Conservation (phyloP, 2,329 filamentous ascomycete genomes). For the Epichloe scottii region DNA sequence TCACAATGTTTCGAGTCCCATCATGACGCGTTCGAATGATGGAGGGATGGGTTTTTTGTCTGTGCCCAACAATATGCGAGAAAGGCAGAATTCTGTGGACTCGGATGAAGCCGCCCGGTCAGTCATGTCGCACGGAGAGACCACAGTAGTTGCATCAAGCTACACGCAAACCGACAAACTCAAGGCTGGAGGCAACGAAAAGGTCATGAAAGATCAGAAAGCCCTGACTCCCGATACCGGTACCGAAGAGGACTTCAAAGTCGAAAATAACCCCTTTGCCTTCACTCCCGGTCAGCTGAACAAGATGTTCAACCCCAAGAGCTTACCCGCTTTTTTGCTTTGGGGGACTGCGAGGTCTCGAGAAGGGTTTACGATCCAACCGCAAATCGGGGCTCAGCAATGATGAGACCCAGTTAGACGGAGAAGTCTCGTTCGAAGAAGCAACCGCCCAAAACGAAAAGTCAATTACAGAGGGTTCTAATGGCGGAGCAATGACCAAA, state of each 20-base stretch:
- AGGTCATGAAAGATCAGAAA: constrained; percentile 51
- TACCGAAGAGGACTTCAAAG: constrained; percentile 61
- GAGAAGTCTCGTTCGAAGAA: constrained; percentile 59
- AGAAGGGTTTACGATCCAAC: constrained; percentile 65
- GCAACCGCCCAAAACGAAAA: constrained; percentile 35
- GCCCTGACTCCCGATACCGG: constrained; percentile 66
- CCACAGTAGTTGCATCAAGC: constrained; percentile 38
- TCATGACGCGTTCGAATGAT: constrained; percentile 34
- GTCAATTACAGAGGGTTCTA: constrained; percentile 18
- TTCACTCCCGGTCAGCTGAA: constrained; percentile 73
- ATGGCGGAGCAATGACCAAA: neutral
- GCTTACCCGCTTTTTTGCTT: constrained; percentile 65
- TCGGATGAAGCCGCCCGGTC: constrained; percentile 50
- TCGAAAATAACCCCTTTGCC: constrained; percentile 72
- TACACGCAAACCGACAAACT: constrained; percentile 31
- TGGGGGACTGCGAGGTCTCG: constrained; percentile 71
- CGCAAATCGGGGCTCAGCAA: constrained; percentile 60
- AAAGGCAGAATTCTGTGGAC: constrained; percentile 58
- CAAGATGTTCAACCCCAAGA: constrained; percentile 86
- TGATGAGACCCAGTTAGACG: constrained; percentile 58
- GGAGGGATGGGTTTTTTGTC: constrained; percentile 44
- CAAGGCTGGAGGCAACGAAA: constrained; percentile 31
- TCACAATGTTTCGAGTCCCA: constrained; percentile 55
- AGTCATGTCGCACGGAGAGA: constrained; percentile 48
- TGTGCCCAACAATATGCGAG: constrained; percentile 47